Evolutionary conservation across 2,329 filamentous ascomycete genomes (phyloP).

Genomic region (Sporothrix schenckii): DNA sequence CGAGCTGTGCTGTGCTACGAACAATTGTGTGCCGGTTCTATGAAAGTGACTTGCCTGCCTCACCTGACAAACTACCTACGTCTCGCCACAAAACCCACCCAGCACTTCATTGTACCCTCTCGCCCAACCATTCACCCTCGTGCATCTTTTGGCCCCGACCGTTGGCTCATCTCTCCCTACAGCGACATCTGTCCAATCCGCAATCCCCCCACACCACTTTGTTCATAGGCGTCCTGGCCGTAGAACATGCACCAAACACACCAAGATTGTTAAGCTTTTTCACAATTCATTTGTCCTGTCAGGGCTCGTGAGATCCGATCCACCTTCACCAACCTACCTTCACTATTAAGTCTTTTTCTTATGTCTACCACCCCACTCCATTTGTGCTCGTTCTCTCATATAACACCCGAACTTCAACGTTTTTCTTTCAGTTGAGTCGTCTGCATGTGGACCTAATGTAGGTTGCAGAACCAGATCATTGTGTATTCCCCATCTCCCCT

Average conservation of each 20-base stretch:
- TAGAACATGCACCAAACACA: constrained; percentile 6
- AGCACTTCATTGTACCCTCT: constrained; percentile 18
- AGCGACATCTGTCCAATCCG: constrained; percentile 8
- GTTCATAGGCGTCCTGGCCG: constrained; percentile 12
- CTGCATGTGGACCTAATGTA: neutral
- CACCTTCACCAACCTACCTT: neutral
- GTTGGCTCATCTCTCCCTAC: constrained; percentile 42
- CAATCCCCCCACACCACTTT: constrained; percentile 18
- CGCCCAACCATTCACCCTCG: constrained; percentile 40
- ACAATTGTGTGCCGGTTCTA: constrained; percentile 18
- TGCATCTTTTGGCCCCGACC: constrained; percentile 47
- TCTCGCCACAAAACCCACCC: neutral
- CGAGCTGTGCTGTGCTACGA: neutral
- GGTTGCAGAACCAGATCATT: neutral
- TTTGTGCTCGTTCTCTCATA: neutral
- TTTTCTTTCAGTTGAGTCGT: neutral
- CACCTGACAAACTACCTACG: neutral
- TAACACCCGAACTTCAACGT: neutral
- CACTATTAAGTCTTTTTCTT: neutral
- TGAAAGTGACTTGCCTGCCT: constrained; percentile 6
- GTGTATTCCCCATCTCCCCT: neutral
- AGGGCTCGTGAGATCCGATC: constrained; percentile 29
- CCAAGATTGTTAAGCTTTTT: constrained; percentile 2
- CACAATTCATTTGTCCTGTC: constrained; percentile 6
- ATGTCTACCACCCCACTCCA: neutral